These are phyloP conservation scores for Quercus robur DNA, from an alignment of 306 rosid genomes.

Conservation along the genomic window DNA sequence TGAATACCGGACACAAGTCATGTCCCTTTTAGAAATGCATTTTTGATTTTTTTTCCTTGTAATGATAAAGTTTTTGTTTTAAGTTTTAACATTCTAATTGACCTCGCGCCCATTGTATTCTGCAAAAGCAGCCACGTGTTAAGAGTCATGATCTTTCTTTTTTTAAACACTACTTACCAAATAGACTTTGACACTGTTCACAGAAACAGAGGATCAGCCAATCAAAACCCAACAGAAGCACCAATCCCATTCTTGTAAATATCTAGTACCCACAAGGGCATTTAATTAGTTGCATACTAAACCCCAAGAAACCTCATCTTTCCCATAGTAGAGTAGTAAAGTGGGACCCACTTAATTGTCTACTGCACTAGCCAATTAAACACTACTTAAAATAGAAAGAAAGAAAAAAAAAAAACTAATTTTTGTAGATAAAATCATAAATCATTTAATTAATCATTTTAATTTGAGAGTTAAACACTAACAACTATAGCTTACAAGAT, in stretches of 20 bases:
- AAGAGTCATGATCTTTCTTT: conserved; percentile 11
- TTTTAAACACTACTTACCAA: conserved; percentile 4
- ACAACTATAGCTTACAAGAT: conserved; percentile 6
- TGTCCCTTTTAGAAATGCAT: too few species aligned
- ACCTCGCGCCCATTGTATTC: conserved; percentile 2
- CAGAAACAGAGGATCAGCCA: conserved; percentile 38
- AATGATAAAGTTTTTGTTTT: too few species aligned
- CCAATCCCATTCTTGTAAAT: conserved; percentile 46
- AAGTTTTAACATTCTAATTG: conserved; percentile 1
- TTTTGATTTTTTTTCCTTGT: too few species aligned
- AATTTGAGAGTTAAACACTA: conserved; percentile 15
- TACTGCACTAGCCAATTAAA: conserved; percentile 34
- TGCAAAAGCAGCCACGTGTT: conserved; percentile 35
- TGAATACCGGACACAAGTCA: too few species aligned
- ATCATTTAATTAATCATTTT: background rate
- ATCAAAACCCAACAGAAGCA: conserved; percentile 27
- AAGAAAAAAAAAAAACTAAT: background rate
- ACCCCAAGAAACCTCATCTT: conserved; percentile 31
- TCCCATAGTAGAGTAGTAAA: conserved; percentile 5
- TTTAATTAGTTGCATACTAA: conserved; percentile 1
- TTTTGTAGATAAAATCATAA: background rate
- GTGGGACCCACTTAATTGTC: conserved; percentile 48
- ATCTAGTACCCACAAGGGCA: conserved; percentile 22
- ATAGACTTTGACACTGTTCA: background rate
- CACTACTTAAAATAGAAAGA: conserved; percentile 14